phyloP scores from a whole-genome alignment of 2,329 filamentous ascomycete species.

The Paracoccidioides brasiliensis region DNA sequence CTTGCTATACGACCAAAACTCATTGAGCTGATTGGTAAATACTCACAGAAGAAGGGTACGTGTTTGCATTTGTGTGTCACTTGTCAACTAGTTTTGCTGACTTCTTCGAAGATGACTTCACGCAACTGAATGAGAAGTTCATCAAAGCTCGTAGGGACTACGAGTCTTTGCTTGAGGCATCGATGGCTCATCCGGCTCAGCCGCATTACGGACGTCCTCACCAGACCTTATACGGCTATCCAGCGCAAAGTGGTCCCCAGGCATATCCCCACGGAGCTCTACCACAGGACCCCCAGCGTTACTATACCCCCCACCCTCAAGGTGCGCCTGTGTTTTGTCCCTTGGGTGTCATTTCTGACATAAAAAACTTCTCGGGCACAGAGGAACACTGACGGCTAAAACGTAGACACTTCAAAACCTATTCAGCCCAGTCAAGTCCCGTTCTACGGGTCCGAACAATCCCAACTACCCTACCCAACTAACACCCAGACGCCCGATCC shows the following conservation, averaged over 20 bases:
- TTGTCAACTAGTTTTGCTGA: constrained; percentile 8
- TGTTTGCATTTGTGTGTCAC: background rate
- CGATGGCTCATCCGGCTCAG: constrained; percentile 87
- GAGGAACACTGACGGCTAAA: constrained; percentile 30
- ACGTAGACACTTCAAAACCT: constrained; percentile 18
- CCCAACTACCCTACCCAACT: constrained; percentile 27
- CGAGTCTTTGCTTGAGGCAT: constrained; percentile 86
- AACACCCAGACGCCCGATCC: constrained; percentile 30
- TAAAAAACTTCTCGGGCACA: no score
- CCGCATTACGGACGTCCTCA: constrained; percentile 32
- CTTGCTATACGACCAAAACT: constrained; percentile 89
- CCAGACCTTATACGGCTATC: constrained; percentile 28
- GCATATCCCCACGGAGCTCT: constrained; percentile 24
- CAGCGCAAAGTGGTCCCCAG: constrained; percentile 17
- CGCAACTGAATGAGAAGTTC: constrained; percentile 96
- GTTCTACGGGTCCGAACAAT: constrained; percentile 52
- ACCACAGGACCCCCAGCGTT: constrained; percentile 51
- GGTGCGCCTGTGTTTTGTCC: constrained; percentile 16
- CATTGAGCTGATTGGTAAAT: constrained; percentile 96
- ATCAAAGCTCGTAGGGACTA: constrained; percentile 97
- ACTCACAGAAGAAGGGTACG: constrained; percentile 94
- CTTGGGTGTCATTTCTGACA: no score
- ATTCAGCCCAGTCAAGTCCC: constrained; percentile 42
- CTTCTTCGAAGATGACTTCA: constrained; percentile 68
- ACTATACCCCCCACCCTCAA: constrained; percentile 46